A percentile compares a stretch with the other conserved stretches of the same genome.
Evolutionary conservation across 441 rosid genomes (phyloP).

Genomic region (Bocquillonia castaneifolia): DNA sequence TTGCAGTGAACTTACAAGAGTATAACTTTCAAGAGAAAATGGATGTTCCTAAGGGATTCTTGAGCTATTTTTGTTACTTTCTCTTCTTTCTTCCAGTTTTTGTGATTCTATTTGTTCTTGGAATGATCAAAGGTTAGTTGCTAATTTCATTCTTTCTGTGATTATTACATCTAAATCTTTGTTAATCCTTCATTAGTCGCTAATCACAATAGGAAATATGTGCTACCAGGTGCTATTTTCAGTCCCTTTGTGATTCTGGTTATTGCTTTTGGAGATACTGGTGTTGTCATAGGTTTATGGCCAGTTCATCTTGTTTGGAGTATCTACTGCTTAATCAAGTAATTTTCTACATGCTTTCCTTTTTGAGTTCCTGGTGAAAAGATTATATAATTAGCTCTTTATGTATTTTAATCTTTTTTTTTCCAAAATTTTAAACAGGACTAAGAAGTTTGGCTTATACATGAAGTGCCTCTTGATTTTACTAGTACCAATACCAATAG

Average conservation of each 20-base stretch:
- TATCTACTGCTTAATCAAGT: conserved; percentile 20
- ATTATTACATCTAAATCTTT: background rate
- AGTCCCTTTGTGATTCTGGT: conserved; percentile 24
- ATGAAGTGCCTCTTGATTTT: conserved; percentile 21
- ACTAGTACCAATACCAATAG: conserved; percentile 23
- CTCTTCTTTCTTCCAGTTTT: conserved; percentile 21
- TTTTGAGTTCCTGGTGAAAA: background rate
- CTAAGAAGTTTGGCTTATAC: conserved; percentile 20
- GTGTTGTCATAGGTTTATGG: conserved; percentile 20
- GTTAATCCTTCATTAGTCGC: background rate
- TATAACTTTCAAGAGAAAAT: background rate
- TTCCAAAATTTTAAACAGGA: conserved; percentile 13
- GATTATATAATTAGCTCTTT: too few relatives aligned
- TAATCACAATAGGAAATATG: background rate
- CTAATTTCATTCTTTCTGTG: background rate
- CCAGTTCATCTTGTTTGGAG: conserved; percentile 25
- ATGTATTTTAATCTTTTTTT: too few relatives aligned
- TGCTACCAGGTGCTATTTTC: conserved; percentile 19
- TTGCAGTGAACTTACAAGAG: background rate
- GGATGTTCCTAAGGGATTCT: conserved; percentile 20
- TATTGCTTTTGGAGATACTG: conserved; percentile 26
- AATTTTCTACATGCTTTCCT: background rate
- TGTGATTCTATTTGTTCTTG: conserved; percentile 16
- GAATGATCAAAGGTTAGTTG: conserved; percentile 20
- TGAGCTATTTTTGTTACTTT: conserved; percentile 15